A percentile compares a stretch with the other conserved stretches of the same genome.
These are phyloP conservation scores for Phytomonas francai DNA, from an alignment of 208 protist species.

Conservation along the genomic window DNA sequence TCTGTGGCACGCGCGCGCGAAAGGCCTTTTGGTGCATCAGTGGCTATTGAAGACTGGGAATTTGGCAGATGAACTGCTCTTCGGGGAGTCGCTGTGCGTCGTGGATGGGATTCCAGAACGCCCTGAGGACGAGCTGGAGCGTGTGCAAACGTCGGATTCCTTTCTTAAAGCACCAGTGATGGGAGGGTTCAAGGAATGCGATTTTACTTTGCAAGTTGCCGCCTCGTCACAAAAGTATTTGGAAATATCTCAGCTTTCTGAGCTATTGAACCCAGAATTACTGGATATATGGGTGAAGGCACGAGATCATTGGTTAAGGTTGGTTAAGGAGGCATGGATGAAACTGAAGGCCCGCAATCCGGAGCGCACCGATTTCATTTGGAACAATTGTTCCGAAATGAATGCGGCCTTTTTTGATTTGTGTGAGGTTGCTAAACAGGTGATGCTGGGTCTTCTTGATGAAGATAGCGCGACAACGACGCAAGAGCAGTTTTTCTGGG, in stretches of 20 bases:
- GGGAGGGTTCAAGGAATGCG: slow-evolving; percentile 55
- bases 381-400: slow-evolving; percentile 82
- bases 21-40: slow-evolving; percentile 28
- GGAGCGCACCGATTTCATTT: slow-evolving; percentile 51
- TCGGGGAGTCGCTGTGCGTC: slow-evolving; percentile 48
- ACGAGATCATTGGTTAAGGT: slow-evolving; percentile 43
- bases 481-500: slow-evolving; percentile 73
- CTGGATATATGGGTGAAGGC: slow-evolving; percentile 54
- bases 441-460: slow-evolving; percentile 56
- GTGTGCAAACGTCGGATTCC: slow-evolving; percentile 16
- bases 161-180: slow-evolving; percentile 11
- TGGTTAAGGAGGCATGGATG: slow-evolving; percentile 58
- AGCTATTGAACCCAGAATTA: slow-evolving; percentile 33
- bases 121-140: slow-evolving; percentile 23
- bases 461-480: slow-evolving; percentile 33
- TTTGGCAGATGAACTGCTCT: slow-evolving; percentile 23
- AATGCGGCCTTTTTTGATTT: slow-evolving; percentile 83
- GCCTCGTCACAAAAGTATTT: slow-evolving; percentile 38
- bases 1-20: slow-evolving; percentile 21
- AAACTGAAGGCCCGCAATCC: slow-evolving; percentile 27
- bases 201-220: slow-evolving; percentile 19
- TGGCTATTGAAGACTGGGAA: slow-evolving; percentile 15
- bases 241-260: slow-evolving; percentile 26
- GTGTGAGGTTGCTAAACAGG: slow-evolving; percentile 77
- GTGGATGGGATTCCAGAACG: slow-evolving; percentile 47